Evolutionary conservation across 805 yeast species (phyloP), one percentile per base, ranked within the genome.

Genomic region (Lachancea quebecensis): DNA sequence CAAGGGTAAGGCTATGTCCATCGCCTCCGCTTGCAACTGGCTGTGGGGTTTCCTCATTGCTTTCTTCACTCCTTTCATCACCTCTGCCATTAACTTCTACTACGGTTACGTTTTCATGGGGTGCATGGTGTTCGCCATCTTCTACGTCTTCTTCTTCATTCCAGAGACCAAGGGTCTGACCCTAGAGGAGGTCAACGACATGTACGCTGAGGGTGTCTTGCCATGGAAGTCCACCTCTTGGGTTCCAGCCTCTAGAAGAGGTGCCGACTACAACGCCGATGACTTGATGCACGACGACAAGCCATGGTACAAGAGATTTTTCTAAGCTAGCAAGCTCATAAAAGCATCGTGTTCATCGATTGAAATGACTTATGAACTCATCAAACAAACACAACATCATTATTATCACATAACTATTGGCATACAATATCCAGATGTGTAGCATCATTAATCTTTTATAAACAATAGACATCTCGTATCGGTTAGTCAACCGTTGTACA

Each of bases 81-180:
- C 85, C 11, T 59, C 67, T 27, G 75, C 77, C 35, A 79, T 86
- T 55, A 79, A 80, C 56, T 85, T 83, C 71, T 75, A 77, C 66
- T 79, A 82, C 60, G 95, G 95, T 42, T 82, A 77, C 60, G 80
- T 67, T 29, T 73, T 73, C 57, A 66, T 78, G 56, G 85, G 85
- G 2, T 79, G 85, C 62, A 67, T 79, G 68, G 65, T 79, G 16
- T 76, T 70, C 51, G 67, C 76, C 21, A 56, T 81, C 60, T 70
- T 82, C 66, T 87, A 82, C 64, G 85, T 85, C 44, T 79, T 74
- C 72, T 79, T 85, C 72, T 74, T 74, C 54, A 79, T 87, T 49
- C 79, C 80, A 56, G 91, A 85, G 67, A 87, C 95, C 45, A 80
- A 78, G 69, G 95, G 95, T 48, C 74, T 85, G 57, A 75, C 85